A percentile compares a stretch with the other conserved stretches of the same genome.
phyloP scores from a whole-genome alignment of 352 stramenopile genomes.

The Phytopythium sindhum region DNA sequence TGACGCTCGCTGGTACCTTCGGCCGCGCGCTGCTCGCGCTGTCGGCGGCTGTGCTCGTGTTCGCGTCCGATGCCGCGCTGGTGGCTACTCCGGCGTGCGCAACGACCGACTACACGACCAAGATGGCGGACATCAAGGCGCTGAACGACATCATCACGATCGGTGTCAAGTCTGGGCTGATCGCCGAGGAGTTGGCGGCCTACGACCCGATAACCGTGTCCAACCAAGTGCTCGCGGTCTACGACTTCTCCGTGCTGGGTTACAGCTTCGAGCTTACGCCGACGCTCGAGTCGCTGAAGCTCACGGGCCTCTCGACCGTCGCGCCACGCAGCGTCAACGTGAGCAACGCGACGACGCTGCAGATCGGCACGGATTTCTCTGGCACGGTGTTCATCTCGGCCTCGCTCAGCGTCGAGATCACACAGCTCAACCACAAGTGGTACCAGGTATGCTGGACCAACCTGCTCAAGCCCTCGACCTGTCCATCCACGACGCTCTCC shows the following conservation, averaged over 20 bases:
- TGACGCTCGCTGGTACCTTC: background rate
- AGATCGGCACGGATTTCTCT: conserved; percentile 40
- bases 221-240: conserved; percentile 34
- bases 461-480: conserved; percentile 43
- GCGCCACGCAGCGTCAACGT: conserved; percentile 44
- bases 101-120: conserved; percentile 41
- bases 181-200: conserved; percentile 2
- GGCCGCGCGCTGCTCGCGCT: background rate
- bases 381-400: conserved; percentile 31
- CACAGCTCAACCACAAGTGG: conserved; percentile 58
- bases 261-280: conserved; percentile 45
- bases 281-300: conserved; percentile 44
- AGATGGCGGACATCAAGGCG: conserved; percentile 36
- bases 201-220: conserved; percentile 37
- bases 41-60: conserved; percentile 10
- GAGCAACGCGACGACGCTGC: conserved; percentile 29
- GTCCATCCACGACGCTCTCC: conserved; percentile 29
- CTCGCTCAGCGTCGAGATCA: conserved; percentile 40
- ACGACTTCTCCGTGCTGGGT: conserved; percentile 46
- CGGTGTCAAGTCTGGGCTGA: conserved; percentile 22
- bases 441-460: conserved; percentile 62
- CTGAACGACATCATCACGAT: conserved; percentile 45
- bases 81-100: conserved; percentile 26
- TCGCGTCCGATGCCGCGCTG: conserved; percentile 13
- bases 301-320: conserved; percentile 44